Conservation (phyloP, 177 flowering plant genomes). For the Vitis hybrid region DNA sequence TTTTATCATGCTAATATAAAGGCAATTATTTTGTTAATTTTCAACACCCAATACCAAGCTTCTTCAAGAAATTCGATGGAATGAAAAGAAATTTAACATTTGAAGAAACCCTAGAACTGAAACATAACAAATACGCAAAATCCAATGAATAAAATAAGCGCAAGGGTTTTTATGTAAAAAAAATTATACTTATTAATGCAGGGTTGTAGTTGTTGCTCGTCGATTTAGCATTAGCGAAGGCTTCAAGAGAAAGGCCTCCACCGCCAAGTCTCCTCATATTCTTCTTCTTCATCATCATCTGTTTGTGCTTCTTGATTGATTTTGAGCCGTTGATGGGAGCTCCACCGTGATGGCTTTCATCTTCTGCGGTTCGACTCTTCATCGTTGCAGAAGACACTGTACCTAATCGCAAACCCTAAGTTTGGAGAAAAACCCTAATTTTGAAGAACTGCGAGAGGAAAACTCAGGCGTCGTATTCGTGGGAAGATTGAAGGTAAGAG, state of each 20-base stretch:
- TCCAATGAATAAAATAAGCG: neutral
- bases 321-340: conserved; percentile 13
- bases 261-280: conserved; percentile 74
- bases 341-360: neutral
- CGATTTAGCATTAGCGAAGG: conserved; percentile 70
- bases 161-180: neutral
- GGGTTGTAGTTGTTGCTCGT: conserved; percentile 54
- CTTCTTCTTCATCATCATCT: conserved; percentile 36
- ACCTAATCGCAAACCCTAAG: neutral
- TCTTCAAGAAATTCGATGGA: neutral
- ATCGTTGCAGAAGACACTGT: conserved; percentile 4
- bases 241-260: conserved; percentile 68
- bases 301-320: conserved; percentile 11
- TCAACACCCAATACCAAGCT: too few relatives aligned
- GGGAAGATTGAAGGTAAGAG: too few relatives aligned
- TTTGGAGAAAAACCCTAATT: neutral
- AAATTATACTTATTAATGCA: conserved; percentile 51
- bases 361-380: conserved; percentile 20
- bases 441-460: too few relatives aligned
- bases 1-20: too few relatives aligned
- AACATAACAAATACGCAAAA: neutral
- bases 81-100: too few relatives aligned
- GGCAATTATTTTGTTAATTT: too few relatives aligned
- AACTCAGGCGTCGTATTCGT: too few relatives aligned
- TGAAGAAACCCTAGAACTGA: neutral